Conservation (phyloP, 192 early-diverging fungal species). For the Pilaira anomala region DNA sequence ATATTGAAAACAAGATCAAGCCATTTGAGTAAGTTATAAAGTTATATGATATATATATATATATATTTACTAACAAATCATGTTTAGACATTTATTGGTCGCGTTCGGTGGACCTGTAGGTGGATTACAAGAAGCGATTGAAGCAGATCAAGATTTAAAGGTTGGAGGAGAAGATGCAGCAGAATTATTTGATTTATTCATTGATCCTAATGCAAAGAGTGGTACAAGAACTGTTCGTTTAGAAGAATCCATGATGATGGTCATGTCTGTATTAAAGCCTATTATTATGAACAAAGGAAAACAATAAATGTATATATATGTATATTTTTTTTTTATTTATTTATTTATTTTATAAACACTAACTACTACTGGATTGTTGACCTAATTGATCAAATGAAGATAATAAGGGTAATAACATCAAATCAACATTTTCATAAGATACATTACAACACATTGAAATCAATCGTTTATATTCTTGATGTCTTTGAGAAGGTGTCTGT, state of each 20-base stretch:
- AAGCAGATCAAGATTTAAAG: slow-evolving; percentile 56
- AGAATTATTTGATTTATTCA: slow-evolving; percentile 59
- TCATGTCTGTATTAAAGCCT: slow-evolving; percentile 21
- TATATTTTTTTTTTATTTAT: too few species aligned
- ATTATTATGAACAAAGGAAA: slow-evolving; percentile 15
- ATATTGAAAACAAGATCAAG: slow-evolving; percentile 8
- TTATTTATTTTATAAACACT: too few species aligned
- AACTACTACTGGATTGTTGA: too few species aligned
- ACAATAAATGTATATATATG: background rate
- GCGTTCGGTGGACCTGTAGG: slow-evolving; percentile 63
- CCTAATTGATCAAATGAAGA: slow-evolving; percentile 54
- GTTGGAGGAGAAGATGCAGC: slow-evolving; percentile 52
- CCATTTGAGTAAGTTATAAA: slow-evolving; percentile 21
- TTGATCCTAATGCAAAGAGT: slow-evolving; percentile 53
- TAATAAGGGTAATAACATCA: slow-evolving; percentile 54
- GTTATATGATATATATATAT: background rate
- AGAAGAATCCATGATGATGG: slow-evolving; percentile 39
- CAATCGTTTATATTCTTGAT: slow-evolving; percentile 62
- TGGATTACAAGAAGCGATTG: slow-evolving; percentile 63
- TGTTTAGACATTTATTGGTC: slow-evolving; percentile 58
- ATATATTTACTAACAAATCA: too few species aligned
- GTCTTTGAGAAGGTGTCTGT: slow-evolving; percentile 38
- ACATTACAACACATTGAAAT: slow-evolving; percentile 68
- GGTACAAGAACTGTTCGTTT: slow-evolving; percentile 62
- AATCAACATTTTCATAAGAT: slow-evolving; percentile 57